phyloP scores from a whole-genome alignment of 176 grass and related monocot genomes.

The Phragmites australis region DNA sequence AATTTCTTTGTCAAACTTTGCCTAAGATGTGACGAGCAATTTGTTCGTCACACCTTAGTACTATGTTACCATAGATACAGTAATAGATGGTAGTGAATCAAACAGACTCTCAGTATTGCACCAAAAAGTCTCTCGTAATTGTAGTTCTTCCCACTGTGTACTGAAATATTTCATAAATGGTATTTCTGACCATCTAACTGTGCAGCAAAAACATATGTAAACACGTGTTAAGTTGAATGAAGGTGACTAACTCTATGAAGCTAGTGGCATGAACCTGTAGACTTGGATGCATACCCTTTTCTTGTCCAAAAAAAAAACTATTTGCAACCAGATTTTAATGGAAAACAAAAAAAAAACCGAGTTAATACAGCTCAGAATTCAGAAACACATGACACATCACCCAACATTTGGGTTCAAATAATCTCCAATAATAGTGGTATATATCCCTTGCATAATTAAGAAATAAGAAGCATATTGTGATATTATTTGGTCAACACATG shows the following conservation, averaged over 20 bases:
- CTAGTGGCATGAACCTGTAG: not conserved
- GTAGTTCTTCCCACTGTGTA: not conserved
- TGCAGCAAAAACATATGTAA: not conserved
- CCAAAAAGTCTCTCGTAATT: not conserved
- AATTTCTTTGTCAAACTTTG: no score
- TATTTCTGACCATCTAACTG: not conserved
- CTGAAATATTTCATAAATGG: not conserved
- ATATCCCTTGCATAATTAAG: not conserved
- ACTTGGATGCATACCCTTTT: not conserved
- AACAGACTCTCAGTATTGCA: no score
- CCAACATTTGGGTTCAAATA: constrained; percentile 24
- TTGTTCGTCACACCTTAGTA: no score
- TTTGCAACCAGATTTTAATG: not conserved
- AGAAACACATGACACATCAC: constrained; percentile 25
- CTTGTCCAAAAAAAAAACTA: not conserved
- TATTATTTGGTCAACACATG: constrained; percentile 43
- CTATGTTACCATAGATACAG: no score
- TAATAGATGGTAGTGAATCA: no score
- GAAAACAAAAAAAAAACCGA: not conserved
- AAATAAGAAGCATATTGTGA: constrained; percentile 15
- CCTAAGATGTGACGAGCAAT: no score
- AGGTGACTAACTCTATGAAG: not conserved
- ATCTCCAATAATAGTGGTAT: constrained; percentile 24
- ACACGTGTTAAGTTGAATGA: not conserved
- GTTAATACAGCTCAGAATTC: not conserved